phyloP scores from a whole-genome alignment of 345 rosid genomes.

The Kernera saxatilis region DNA sequence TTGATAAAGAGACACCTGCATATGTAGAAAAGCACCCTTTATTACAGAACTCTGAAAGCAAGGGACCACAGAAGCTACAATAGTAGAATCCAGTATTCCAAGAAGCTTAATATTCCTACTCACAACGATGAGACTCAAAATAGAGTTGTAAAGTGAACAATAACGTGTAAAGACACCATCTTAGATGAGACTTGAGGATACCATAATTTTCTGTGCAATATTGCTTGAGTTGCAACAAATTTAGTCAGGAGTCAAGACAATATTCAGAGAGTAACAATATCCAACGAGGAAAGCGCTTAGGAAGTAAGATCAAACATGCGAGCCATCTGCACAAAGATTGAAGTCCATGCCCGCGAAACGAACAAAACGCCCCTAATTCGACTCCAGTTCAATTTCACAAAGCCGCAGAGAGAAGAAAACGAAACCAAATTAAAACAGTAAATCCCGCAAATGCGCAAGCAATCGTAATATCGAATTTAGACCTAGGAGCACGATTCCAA shows the following conservation, averaged over 20 bases:
- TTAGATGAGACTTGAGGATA: neutral
- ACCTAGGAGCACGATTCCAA: neutral
- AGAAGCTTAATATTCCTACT: neutral
- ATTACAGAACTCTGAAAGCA: neutral
- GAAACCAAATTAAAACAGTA: neutral
- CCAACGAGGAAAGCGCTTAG: neutral
- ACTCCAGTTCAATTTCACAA: neutral
- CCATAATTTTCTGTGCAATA: neutral
- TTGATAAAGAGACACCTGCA: conserved; percentile 19
- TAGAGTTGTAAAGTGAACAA: neutral
- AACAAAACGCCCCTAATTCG: too few relatives aligned
- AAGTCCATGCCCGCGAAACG: too few relatives aligned
- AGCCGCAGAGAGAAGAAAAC: neutral
- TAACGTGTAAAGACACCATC: too few relatives aligned
- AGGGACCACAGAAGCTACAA: neutral
- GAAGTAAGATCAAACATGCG: too few relatives aligned
- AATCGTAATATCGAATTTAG: neutral
- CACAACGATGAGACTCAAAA: neutral
- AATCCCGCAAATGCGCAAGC: neutral
- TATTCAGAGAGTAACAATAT: neutral
- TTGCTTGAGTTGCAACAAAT: neutral
- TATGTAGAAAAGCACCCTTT: neutral
- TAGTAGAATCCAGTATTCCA: neutral
- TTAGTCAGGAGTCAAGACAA: too few relatives aligned
- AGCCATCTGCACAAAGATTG: too few relatives aligned